Conservation (phyloP, 805 yeast species). For the Candida qinlingensis region DNA sequence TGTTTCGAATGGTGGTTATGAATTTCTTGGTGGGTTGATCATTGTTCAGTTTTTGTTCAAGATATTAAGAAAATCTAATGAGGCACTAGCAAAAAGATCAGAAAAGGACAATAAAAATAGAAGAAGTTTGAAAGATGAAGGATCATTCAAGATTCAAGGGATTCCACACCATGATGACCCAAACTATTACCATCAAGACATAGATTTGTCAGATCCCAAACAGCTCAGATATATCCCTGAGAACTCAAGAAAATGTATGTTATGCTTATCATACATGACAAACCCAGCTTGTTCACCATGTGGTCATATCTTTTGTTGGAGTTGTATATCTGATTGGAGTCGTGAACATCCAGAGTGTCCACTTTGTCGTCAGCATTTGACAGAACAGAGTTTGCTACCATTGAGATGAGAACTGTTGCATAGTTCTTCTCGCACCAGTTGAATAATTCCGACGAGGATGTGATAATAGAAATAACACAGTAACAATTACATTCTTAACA, state of each 20-base stretch:
- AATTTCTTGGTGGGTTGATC: conserved; percentile 62
- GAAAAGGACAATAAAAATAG: not conserved
- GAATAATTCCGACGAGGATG: too few species aligned
- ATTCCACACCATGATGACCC: conserved; percentile 5
- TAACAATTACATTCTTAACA: too few species aligned
- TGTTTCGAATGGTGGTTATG: conserved; percentile 57
- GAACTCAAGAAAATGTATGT: conserved; percentile 69
- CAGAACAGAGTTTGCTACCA: conserved; percentile 26
- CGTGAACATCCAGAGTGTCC: conserved; percentile 88
- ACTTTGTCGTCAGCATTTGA: conserved; percentile 69
- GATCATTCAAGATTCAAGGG: conserved; percentile 4
- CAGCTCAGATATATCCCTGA: conserved; percentile 65
- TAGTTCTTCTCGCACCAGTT: too few species aligned
- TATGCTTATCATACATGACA: conserved; percentile 74
- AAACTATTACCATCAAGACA: conserved; percentile 17
- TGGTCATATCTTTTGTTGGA: conserved; percentile 94
- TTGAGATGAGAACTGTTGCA: conserved; percentile 8
- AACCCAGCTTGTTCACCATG: conserved; percentile 85
- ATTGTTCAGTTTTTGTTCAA: conserved; percentile 48
- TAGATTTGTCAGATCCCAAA: conserved; percentile 53
- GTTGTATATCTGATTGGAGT: conserved; percentile 84
- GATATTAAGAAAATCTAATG: conserved; percentile 13
- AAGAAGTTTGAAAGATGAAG: not conserved
- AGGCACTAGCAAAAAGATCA: not conserved
- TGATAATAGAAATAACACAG: too few species aligned